Evolutionary conservation across 345 rosid species (phyloP).

Genomic region (Rhizophora mangle): DNA sequence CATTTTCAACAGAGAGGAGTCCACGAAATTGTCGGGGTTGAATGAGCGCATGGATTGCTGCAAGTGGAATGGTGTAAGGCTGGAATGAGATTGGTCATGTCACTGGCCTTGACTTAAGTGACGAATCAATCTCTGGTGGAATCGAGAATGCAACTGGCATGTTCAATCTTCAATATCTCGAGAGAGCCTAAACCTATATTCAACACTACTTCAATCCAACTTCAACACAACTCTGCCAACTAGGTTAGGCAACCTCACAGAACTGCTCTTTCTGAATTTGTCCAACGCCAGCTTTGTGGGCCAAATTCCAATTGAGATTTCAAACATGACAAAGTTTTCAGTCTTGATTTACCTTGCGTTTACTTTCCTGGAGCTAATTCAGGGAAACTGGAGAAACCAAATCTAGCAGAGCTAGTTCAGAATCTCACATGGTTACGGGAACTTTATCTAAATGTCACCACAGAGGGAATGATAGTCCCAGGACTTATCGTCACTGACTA

Average conservation of each 20-base stretch:
- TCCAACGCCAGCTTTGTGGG: constrained; percentile 42
- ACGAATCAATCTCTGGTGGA: constrained; percentile 29
- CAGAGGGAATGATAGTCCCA: constrained; percentile 31
- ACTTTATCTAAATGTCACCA: constrained; percentile 34
- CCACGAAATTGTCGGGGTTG: constrained; percentile 32
- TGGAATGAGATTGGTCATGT: constrained; percentile 40
- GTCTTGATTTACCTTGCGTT: constrained; percentile 41
- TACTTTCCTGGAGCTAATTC: background rate
- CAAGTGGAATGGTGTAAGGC: constrained; percentile 39
- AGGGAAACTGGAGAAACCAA: constrained; percentile 33
- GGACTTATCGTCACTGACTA: constrained; percentile 28
- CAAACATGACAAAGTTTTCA: constrained; percentile 34
- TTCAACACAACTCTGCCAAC: constrained; percentile 27
- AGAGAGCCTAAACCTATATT: constrained; percentile 37
- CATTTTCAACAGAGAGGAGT: background rate
- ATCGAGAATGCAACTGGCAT: constrained; percentile 32
- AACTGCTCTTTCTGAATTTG: constrained; percentile 33
- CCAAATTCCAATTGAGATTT: constrained; percentile 37
- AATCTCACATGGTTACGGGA: constrained; percentile 20
- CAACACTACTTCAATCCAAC: too few relatives aligned
- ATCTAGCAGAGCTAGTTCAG: constrained; percentile 20
- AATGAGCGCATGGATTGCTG: constrained; percentile 27
- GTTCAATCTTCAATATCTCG: constrained; percentile 38
- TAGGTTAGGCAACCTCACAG: constrained; percentile 27
- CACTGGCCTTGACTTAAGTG: constrained; percentile 38